A percentile compares a stretch with the other conserved stretches of the same genome.
Conservation (phyloP, 2,329 filamentous ascomycete species). For the Penicillium sp. region DNA sequence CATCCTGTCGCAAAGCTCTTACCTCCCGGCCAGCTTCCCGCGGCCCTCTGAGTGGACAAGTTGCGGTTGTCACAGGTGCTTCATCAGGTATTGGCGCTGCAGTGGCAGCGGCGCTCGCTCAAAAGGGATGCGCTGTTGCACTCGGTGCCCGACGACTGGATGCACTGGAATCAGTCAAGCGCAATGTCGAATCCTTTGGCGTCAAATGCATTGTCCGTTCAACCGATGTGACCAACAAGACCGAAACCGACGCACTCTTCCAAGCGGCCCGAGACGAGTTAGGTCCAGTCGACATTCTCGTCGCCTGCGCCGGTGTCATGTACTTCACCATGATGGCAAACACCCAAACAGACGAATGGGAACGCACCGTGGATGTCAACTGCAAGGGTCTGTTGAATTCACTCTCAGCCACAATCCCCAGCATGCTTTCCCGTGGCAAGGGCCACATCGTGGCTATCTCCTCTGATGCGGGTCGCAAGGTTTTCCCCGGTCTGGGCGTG, state of each 20-base stretch:
- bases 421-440: slow-evolving; percentile 66
- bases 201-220: slow-evolving; percentile 66
- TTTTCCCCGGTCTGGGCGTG: slow-evolving; percentile 77
- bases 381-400: slow-evolving; percentile 79
- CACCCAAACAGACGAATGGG: slow-evolving; percentile 70
- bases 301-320: slow-evolving; percentile 81
- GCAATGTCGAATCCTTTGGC: slow-evolving; percentile 56
- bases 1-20: slow-evolving; percentile 51
- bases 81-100: slow-evolving; percentile 79
- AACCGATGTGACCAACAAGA: slow-evolving; percentile 70
- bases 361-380: slow-evolving; percentile 80
- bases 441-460: slow-evolving; percentile 80
- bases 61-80: slow-evolving; percentile 75
- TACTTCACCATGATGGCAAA: slow-evolving; percentile 89
- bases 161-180: slow-evolving; percentile 66
- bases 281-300: slow-evolving; percentile 74
- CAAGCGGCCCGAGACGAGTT: slow-evolving; percentile 59
- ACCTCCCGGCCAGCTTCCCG: slow-evolving; percentile 44
- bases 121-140: slow-evolving; percentile 69
- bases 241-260: slow-evolving; percentile 67
- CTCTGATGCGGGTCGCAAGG: slow-evolving; percentile 77
- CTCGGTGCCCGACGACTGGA: slow-evolving; percentile 70
- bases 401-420: slow-evolving; percentile 66
- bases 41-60: slow-evolving; percentile 65
- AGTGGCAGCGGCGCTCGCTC: slow-evolving; percentile 66